Base-by-base conservation (phyloP, 345 rosid species). In the Rhodamnia argentea region DNA sequence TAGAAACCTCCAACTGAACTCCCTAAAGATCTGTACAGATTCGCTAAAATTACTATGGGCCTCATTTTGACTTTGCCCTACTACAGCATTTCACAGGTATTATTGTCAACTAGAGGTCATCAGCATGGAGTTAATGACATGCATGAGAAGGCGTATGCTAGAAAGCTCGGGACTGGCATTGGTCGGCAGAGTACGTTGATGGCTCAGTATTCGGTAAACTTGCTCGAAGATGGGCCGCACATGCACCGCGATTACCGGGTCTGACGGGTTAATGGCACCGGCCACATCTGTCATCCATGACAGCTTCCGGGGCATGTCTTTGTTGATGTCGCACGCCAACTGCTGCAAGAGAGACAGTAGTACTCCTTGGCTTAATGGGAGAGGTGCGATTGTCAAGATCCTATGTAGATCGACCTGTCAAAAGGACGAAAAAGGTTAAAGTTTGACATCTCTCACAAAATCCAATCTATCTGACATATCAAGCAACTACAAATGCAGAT, bases 331-430 rank as follows among this genome's bases (percentile, higher is more conserved):
- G 20, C 94, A 94, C 22, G 98, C 93, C 87, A 97, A 88, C 82
- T 96, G 99, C 88, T 96, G 99, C 84, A 97, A 91, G 42, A 97
- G 95, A 15, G 96, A 92, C 13, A 96, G 94, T 11, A 97, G 89
- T 26, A 96, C 98, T 54, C 99, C 96, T 91, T 94, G 99, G 94
- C 96, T 95, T 87, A 97, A 85, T 2, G 98, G 98, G 32, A 90
- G 89, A 15, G 98, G 98, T 59, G 84, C 87, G 88, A 90, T 87
- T 5, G 92, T 85, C 83, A 97, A 74, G 14, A 97, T 89, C 56
- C 92, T 89, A 10, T 75, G 93, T 62, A 94, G 87, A 92, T 94
- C 98, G 84, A 94, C 98, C 99, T 97, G 91, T 22, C 51, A 76
- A 29, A 81, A 47, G 37, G 24, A 52, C 1, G 20, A 59, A 14